These are phyloP conservation scores for Casaregolazyma lundiana DNA, from an alignment of 1,139 yeast species.

Conservation along the genomic window DNA sequence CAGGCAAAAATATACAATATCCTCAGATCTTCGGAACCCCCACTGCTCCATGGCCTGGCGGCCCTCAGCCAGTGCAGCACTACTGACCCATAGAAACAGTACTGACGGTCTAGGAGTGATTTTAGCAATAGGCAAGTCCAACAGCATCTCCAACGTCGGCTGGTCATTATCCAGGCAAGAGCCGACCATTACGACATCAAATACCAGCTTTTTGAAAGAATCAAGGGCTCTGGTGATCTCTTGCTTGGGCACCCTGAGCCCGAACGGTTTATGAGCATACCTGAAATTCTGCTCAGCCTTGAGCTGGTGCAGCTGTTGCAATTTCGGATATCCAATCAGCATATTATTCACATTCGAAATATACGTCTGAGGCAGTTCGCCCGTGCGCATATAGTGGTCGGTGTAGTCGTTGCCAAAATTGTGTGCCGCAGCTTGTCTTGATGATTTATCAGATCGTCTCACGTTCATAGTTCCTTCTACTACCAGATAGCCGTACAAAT, in stretches of 20 bases:
- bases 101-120: conserved; percentile 83
- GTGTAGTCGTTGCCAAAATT: conserved; percentile 61
- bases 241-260: conserved; percentile 50
- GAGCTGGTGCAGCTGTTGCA: conserved; percentile 60
- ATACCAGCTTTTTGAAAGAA: conserved; percentile 53
- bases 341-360: conserved; percentile 63
- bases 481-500: too few relatives aligned
- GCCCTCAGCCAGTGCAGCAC: conserved; percentile 55
- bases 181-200: conserved; percentile 91
- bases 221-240: conserved; percentile 47
- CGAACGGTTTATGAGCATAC: conserved; percentile 61
- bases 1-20: conserved; percentile 58
- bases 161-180: conserved; percentile 64
- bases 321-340: conserved; percentile 79
- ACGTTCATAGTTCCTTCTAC: background rate
- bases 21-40: conserved; percentile 86
- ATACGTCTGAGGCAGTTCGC: conserved; percentile 54
- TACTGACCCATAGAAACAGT: conserved; percentile 78
- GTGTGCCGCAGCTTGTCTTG: conserved; percentile 6
- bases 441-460: background rate
- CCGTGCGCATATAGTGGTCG: conserved; percentile 61
- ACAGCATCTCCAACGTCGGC: conserved; percentile 50
- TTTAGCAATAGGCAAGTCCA: conserved; percentile 63
- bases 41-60: conserved; percentile 51
- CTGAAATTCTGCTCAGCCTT: conserved; percentile 48